Evolutionary conservation across 768 basidiomycete species (phyloP).

Genomic region (Rhodotorula paludigena): DNA sequence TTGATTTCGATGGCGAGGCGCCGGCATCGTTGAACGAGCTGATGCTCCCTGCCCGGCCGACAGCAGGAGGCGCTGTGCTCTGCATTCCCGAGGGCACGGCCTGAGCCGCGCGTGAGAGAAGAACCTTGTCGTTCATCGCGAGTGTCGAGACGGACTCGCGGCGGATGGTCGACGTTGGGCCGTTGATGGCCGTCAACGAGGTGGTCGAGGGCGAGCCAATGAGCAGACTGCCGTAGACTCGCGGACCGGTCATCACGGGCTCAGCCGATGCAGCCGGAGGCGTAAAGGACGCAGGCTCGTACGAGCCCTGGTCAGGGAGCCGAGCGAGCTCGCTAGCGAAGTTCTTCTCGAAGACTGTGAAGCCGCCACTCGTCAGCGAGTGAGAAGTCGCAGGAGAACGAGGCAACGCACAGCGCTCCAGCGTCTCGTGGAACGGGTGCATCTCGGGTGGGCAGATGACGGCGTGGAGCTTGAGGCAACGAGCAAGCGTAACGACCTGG

Average conservation of each 20-base stretch:
- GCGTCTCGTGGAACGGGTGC: conserved; percentile 82
- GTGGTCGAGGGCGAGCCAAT: background rate
- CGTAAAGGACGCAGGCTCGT: conserved; percentile 1
- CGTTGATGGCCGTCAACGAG: background rate
- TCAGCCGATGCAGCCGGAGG: background rate
- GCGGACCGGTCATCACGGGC: background rate
- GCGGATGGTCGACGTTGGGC: background rate
- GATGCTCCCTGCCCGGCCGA: background rate
- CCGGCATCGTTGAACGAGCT: background rate
- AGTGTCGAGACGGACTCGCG: background rate
- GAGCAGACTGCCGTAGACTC: background rate
- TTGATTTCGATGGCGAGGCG: background rate
- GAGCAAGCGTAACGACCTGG: conserved; percentile 67
- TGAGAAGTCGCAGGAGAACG: background rate
- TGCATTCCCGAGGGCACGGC: background rate
- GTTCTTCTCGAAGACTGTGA: conserved; percentile 40
- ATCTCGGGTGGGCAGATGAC: conserved; percentile 79
- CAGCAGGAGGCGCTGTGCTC: background rate
- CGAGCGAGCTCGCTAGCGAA: conserved; percentile 39
- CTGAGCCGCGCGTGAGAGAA: background rate
- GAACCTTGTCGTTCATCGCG: background rate
- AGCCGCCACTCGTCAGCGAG: background rate
- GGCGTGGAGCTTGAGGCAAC: conserved; percentile 75
- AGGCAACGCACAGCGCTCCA: conserved; percentile 54
- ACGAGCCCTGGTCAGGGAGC: conserved; percentile 13